Evolutionary conservation across 176 grass and related monocot genomes (phyloP).

Genomic region (Alloteropsis semialata): DNA sequence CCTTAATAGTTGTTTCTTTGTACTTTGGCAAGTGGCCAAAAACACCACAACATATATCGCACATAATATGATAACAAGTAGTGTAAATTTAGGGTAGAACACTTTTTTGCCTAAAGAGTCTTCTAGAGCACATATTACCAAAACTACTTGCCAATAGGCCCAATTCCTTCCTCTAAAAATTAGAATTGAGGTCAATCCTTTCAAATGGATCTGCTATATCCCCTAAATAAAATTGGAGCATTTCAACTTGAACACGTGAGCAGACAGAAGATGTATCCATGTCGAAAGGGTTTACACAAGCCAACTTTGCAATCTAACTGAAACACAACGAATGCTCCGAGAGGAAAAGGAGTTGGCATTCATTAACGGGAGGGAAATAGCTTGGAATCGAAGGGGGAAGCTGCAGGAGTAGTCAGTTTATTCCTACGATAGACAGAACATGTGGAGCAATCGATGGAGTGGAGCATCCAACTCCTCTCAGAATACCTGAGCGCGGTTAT

Average conservation of each 20-base stretch:
- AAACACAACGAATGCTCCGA: no score
- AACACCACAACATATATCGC: neutral
- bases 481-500: slow-evolving; percentile 73
- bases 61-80: slow-evolving; percentile 5
- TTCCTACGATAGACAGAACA: neutral
- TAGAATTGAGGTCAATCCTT: neutral
- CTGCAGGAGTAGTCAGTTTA: neutral
- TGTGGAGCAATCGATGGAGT: neutral
- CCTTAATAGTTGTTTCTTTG: neutral
- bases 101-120: neutral
- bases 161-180: neutral
- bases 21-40: neutral
- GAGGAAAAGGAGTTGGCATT: neutral
- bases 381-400: neutral
- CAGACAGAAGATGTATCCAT: neutral
- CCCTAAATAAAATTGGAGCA: neutral
- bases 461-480: neutral
- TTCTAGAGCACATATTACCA: neutral
- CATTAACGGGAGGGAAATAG: neutral
- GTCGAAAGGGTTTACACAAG: neutral
- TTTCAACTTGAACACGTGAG: neutral
- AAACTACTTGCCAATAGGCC: neutral
- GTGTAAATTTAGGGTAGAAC: neutral
- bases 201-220: neutral
- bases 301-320: neutral